Evolutionary conservation across 2,329 filamentous ascomycete species (phyloP), one percentile per base, ranked within the genome.

Genomic region (Trichophyton schoenleinii): DNA sequence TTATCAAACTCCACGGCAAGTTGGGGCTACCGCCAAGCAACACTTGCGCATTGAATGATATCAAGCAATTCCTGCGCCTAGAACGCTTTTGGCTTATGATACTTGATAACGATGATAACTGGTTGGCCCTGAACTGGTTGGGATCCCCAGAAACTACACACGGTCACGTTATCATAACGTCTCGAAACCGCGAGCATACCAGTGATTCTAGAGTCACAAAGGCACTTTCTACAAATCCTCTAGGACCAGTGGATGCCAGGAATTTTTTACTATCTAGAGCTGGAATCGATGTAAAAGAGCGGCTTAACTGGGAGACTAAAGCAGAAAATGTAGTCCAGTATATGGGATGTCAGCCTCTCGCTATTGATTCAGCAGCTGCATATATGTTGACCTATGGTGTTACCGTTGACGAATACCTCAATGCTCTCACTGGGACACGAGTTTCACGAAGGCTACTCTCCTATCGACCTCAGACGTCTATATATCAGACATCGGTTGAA

Each of bases 61-160:
- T 60, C 31, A 60, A 60, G 11, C 44, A 38, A 15, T 60, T 60
- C 28, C 44, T 60, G 6, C 31, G 38, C 9, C 44, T 48, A 22
- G 46, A 60, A 8, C 20, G 46, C 8, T 20, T 20, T 18, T 60
- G 59, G 59, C 42, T 60, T 22, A n/a, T 60, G 36, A 11, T 60
- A 11, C 59, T 60, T n/a, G 59, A 60, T 22, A 60, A 60, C 31
- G 59, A 60, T 20, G 41, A 60, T 28, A 20, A 60, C 48, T 60
- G 46, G 44, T 9, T 53, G 18, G 48, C 36, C n/a, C 18, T 60
- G 18, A 52, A 55, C 42, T 9, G 53, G n/a, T 34, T 60, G 8
- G 38, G 44, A 15, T 60, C 55, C 13, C 59, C 59, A 9, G 46
- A 60, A 60, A 53, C 31, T 11, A 22, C n/a, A 3, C 44, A 60